Evolutionary conservation across 176 grass and related monocot species (phyloP), one percentile per base, ranked within the genome.

Genomic region (Metroxylon sagu): DNA sequence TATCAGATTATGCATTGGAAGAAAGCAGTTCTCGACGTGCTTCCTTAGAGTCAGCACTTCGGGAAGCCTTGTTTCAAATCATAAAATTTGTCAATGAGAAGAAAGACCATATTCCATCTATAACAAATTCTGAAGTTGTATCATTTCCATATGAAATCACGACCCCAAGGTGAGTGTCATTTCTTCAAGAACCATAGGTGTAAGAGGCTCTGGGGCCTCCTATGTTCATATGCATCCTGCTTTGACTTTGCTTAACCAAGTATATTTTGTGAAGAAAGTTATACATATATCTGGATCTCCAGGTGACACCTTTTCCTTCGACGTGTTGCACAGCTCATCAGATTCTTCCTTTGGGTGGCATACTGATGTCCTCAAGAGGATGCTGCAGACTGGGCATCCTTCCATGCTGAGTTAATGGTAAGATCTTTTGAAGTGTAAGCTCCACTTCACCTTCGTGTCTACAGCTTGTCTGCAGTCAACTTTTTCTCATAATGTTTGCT

Each of bases 11-110:
- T 77, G 70, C 73, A 62, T 59, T 82, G 66, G 83, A 96, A 70
- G 93, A 88, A 78, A 77, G 76, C 4, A 80, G 73, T 75, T 77
- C 82, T 4, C 88, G 84, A 73, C 81, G 63, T 65, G 72, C 85
- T 70, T 65, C 76, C 23, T 67, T 92, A 63, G 84, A 75, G 52
- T 70, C 67, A 4, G 77, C 66, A 7, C 50, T 97, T 61, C 81
- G 83, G 10, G 87, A 97, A 60, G 76, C 91, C 19, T n/a, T 97
- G 48, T 88, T 91, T 68, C 92, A 91, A 60, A 85, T 97, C 55
- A 91, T 97, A 70, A 80, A 71, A 55, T 97, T 91, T 19, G 87
- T 84, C 16, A 97, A 97, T 54, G 84, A 97, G 66, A 97, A 97
- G 61, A 86, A 88, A 63, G 87, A 97, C 54, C 87, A 97, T 31